Evolutionary conservation across 768 basidiomycete species (phyloP).

Genomic region (Amyloporia xantha): DNA sequence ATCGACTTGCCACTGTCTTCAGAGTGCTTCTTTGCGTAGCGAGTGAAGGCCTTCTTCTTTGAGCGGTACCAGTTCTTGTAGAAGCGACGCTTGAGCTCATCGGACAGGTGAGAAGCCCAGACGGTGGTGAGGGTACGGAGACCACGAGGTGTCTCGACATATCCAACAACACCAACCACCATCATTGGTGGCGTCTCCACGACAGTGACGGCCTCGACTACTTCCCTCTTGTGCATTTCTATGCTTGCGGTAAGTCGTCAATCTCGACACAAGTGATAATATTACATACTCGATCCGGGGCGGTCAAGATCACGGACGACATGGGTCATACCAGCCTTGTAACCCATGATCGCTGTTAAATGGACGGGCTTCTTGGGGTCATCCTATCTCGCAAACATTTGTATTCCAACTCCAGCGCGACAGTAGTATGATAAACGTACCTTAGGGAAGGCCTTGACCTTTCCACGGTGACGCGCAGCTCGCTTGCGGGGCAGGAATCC

Average conservation of each 20-base stretch:
- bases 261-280: background rate
- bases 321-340: slow-evolving; percentile 99
- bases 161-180: slow-evolving; percentile 96
- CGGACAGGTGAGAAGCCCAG: slow-evolving; percentile 96
- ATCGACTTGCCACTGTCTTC: slow-evolving; percentile 91
- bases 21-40: slow-evolving; percentile 98
- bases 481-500: slow-evolving; percentile 97
- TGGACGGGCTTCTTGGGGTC: slow-evolving; percentile 99
- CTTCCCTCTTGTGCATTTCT: slow-evolving; percentile 99
- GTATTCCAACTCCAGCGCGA: background rate
- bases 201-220: slow-evolving; percentile 95
- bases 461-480: slow-evolving; percentile 94
- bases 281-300: slow-evolving; percentile 90
- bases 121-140: slow-evolving; percentile 98
- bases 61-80: slow-evolving; percentile 99
- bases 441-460: slow-evolving; percentile 99
- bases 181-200: slow-evolving; percentile 97
- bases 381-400: slow-evolving; percentile 52
- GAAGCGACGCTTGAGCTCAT: slow-evolving; percentile 97
- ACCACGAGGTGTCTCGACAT: slow-evolving; percentile 99
- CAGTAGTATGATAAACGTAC: slow-evolving; percentile 36
- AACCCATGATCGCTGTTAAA: slow-evolving; percentile 96
- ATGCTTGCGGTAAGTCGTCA: slow-evolving; percentile 8
- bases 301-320: slow-evolving; percentile 98
- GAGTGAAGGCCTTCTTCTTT: slow-evolving; percentile 99